Evolutionary conservation across 768 basidiomycete genomes (phyloP).

Genomic region (Dioszegia crocea): DNA sequence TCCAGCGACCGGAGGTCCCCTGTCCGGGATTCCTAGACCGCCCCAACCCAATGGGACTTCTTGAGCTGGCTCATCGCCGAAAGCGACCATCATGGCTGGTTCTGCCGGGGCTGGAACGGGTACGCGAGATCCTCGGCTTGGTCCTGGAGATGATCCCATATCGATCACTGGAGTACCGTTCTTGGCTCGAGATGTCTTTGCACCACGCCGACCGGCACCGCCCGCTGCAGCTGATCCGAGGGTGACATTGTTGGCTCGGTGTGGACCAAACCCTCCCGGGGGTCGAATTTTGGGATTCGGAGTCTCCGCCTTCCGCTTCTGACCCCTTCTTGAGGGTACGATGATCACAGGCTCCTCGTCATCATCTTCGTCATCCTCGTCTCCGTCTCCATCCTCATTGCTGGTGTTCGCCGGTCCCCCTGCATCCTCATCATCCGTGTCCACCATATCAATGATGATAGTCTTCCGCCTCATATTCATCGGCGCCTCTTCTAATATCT

Average conservation of each 20-base stretch:
- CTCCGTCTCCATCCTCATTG: background rate
- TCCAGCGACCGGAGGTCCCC: background rate
- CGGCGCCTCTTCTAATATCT: conserved; percentile 6
- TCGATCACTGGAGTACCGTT: no score
- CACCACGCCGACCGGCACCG: no score
- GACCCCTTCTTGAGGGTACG: no score
- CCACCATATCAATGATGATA: background rate
- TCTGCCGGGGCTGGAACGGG: background rate
- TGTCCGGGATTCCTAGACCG: background rate
- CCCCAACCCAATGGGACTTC: conserved; percentile 7
- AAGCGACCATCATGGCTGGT: background rate
- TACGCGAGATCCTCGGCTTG: background rate
- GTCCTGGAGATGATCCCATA: background rate
- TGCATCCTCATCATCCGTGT: background rate
- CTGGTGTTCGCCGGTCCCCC: background rate
- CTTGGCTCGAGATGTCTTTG: no score
- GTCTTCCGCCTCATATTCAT: background rate
- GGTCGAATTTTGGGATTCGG: no score
- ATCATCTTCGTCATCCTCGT: background rate
- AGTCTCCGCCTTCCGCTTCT: no score
- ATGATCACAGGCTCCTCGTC: no score
- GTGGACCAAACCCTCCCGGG: no score
- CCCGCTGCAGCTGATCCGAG: no score
- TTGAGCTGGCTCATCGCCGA: background rate
- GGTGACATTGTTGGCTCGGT: no score